Evolutionary conservation across 106 monocot genomes (phyloP).

Genomic region (Apostasia ramifera): DNA sequence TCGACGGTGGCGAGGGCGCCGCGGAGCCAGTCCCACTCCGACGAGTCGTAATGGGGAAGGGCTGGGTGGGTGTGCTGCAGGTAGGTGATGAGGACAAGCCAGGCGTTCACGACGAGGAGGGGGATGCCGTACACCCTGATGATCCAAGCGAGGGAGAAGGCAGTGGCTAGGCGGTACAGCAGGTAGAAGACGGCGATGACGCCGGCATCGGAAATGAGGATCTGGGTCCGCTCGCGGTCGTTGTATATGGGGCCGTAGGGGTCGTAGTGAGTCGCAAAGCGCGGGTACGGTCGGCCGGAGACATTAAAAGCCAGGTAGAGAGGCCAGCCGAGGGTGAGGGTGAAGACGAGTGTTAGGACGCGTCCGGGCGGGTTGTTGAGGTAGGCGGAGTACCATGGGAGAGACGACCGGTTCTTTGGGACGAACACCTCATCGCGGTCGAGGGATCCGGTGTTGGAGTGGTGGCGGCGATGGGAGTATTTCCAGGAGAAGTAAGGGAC

Average conservation of each 20-base stretch:
- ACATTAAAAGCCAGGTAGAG: slow-evolving; percentile 58
- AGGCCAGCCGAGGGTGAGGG: slow-evolving; percentile 60
- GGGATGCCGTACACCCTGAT: slow-evolving; percentile 28
- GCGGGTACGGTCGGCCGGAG: slow-evolving; percentile 54
- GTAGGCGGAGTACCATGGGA: slow-evolving; percentile 52
- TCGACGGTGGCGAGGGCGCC: slow-evolving; percentile 37
- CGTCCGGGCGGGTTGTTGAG: slow-evolving; percentile 63
- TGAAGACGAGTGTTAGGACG: slow-evolving; percentile 25
- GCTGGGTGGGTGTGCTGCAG: slow-evolving; percentile 78
- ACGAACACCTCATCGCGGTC: slow-evolving; percentile 78
- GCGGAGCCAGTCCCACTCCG: slow-evolving; percentile 64
- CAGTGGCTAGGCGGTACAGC: slow-evolving; percentile 25
- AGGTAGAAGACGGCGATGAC: slow-evolving; percentile 19
- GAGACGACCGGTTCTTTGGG: slow-evolving; percentile 36
- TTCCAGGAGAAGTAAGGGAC: slow-evolving; percentile 94
- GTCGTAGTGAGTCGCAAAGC: slow-evolving; percentile 66
- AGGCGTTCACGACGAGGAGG: background rate
- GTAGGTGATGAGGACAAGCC: slow-evolving; percentile 33
- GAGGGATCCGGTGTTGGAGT: slow-evolving; percentile 71
- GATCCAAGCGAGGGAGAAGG: slow-evolving; percentile 27
- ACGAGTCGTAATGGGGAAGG: slow-evolving; percentile 61
- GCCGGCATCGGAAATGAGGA: slow-evolving; percentile 60
- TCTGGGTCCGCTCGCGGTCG: slow-evolving; percentile 54
- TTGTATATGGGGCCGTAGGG: slow-evolving; percentile 66
- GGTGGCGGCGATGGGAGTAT: slow-evolving; percentile 74